Conservation (phyloP, 2,329 filamentous ascomycete species). For the Hypomyces rosellus region DNA sequence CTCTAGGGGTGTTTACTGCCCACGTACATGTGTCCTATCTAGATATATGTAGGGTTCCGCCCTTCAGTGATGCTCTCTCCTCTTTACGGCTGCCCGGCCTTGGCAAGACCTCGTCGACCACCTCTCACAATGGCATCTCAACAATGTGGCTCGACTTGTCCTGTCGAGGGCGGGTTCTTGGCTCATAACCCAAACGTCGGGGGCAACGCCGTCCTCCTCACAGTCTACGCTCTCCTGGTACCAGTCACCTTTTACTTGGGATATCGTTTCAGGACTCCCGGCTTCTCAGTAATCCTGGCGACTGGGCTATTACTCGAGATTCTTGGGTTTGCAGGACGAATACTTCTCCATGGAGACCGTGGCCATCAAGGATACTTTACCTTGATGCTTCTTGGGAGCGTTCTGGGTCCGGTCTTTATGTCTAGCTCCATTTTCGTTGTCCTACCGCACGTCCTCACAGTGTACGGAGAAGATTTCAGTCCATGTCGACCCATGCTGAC, state of each 20-base stretch:
- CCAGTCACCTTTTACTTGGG: constrained; percentile 33
- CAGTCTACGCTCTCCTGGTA: constrained; percentile 34
- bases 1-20: background rate
- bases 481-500: constrained; percentile 29
- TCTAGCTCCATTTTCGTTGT: constrained; percentile 37
- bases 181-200: constrained; percentile 29
- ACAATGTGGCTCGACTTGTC: constrained; percentile 31
- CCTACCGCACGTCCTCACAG: constrained; percentile 39
- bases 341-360: constrained; percentile 33
- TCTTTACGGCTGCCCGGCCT: constrained; percentile 9
- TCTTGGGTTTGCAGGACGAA: constrained; percentile 40
- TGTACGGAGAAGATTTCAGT: constrained; percentile 40
- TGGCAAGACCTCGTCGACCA: constrained; percentile 21
- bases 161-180: constrained; percentile 31
- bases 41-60: constrained; percentile 5
- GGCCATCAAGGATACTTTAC: constrained; percentile 33
- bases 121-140: constrained; percentile 26
- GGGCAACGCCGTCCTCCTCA: constrained; percentile 36
- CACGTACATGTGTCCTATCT: background rate
- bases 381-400: constrained; percentile 40
- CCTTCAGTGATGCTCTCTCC: constrained; percentile 6
- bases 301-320: constrained; percentile 38
- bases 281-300: constrained; percentile 35
- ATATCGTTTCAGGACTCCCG: constrained; percentile 31
- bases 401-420: constrained; percentile 41